Evolutionary conservation across 805 yeast genomes (phyloP), one percentile per base, ranked within the genome.

Genomic region (Spathaspora arborariae): DNA sequence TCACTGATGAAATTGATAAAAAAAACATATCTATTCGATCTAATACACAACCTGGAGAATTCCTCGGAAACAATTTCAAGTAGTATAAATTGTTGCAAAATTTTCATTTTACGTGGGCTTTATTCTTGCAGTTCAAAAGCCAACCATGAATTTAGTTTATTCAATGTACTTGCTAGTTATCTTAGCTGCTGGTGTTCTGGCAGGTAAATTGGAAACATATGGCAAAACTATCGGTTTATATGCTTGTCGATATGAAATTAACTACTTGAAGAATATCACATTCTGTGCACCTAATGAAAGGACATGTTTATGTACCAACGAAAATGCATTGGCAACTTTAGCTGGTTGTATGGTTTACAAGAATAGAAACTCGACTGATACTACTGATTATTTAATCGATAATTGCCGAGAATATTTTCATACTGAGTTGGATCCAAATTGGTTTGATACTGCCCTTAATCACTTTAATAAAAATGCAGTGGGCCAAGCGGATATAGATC

Each of bases 301-400:
- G 21, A 33, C 44, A 8, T 66, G 70, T 45, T 24, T 47, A 20
- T 67, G 72, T 50, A 45, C 40, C 6, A 57, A 64, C 41, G 42
- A 52, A 16, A 49, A 59, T 37, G 62, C 62, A 5, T 49, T 61
- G 48, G 67, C 70, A 18, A 55, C 69, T 3, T 45, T 64, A 44
- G 56, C 61, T 22, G 66, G 64, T 18, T 68, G 72, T 45, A 51
- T 54, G 21, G 41, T 41, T n/a, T 22, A 39, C 30, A 47, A 36
- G 34, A 44, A 35, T 33, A 47, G 39, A 49, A 53, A 16, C 49
- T 49, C 44, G 47, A 51, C 34, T n/a, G 40, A 11, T 2, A 20
- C 30, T 19, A 41, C 44, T 15, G 46, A 45, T 41, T 41, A 8
- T 20, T 54, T 22, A 43, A 49, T 41, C 13, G 53, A 57, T 16